Base-by-base conservation (phyloP, 495 filamentous ascomycete genomes). In the Penicillium canariense region DNA sequence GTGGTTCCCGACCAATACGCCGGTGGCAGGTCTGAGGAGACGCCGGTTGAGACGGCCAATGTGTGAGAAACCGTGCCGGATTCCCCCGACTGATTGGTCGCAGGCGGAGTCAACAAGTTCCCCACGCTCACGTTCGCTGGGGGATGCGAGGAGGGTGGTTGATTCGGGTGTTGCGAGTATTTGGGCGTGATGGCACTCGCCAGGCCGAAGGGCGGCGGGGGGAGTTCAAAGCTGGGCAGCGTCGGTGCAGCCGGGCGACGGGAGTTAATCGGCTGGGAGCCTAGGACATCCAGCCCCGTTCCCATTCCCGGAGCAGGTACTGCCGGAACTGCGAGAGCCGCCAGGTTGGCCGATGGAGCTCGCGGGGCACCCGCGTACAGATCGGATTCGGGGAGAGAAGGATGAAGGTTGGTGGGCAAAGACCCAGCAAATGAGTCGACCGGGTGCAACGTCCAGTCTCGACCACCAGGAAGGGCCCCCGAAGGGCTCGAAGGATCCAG, bases 161-260 rank as follows among this genome's bases (percentile, higher is more conserved):
- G 69, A 69, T 66, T 66, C 38, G 67, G 63, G 30, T 61, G 63
- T 40, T 66, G 60, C 0, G 69, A 62, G 56, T 77, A 81, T 59
- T 82, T 84, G 35, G 71, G 50, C 1, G 69, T 44, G 26, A 59
- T 55, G 23, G 60, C 54, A 46, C 59, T 15, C 1, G 60, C 59
- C 43, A 73, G 66, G n/a, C 64, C 70, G 32, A 67, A 67, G 2
- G 56, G 65, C 10, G 81, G 81, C 1, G 79, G 77, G 25, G 85
- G 84, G 14, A 86, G 75, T 54, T 87, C 84, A 52, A 88, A 87
- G 56, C 66, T 75, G 42, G 85, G 83, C 34, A 89, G 74, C 44
- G 76, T 76, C 15, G 78, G 81, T 1, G 85, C 82, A 5, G 77
- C 85, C 20, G 82, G 78, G 52, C 85, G 79, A 39, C 86, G 77